Evolutionary conservation across 306 rosid species (phyloP), one percentile per base, ranked within the genome.

Genomic region (Dryas drummondii): DNA sequence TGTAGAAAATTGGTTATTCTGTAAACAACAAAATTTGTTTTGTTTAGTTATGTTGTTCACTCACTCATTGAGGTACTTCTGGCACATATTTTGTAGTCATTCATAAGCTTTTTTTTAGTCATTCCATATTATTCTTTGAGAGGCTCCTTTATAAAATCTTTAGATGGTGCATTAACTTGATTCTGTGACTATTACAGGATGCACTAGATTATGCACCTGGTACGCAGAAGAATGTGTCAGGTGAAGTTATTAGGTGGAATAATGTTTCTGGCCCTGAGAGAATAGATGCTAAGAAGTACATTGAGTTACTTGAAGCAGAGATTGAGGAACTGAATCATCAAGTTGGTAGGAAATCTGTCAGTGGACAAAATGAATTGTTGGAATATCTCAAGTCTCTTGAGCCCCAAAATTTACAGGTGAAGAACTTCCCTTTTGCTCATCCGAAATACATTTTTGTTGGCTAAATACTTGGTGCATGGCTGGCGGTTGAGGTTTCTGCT

Each of bases 201-300:
- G 79, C 54, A 78, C 89, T 88, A 70, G 96, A 90, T 75, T 94
- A 85, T 84, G 98, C 98, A 5, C 87, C 97, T 58, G 99, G 99
- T 51, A 92, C 98, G 55, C 99, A 92, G 82, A 94, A 94, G 85
- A 87, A 92, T 75, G 96, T 94, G 71, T 85, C 92, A 0, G 99
- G 99, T 76, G 99, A 94, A 75, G 97, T 94, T 76, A 87, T 94
- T 85, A 85, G 97, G 83, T 94, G 99, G 99, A 90, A 92, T 81
- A 90, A 85, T 66, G 82, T 92, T 77, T 94, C 97, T 66, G 97
- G 99, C 13, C 78, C 86, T 4, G 99, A 94, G 82, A 90, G 53
- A 82, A 85, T 94, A 61, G 98, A 94, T 84, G 99, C 97, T 54
- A 92, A 88, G 81, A 92, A 86, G 86, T 94, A 94, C 83, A 94